Percentiles rank a stretch among this genome's conserved stretches.
Conservation (phyloP, 1,284 basidiomycete species). For the Trichosporon sp. region DNA sequence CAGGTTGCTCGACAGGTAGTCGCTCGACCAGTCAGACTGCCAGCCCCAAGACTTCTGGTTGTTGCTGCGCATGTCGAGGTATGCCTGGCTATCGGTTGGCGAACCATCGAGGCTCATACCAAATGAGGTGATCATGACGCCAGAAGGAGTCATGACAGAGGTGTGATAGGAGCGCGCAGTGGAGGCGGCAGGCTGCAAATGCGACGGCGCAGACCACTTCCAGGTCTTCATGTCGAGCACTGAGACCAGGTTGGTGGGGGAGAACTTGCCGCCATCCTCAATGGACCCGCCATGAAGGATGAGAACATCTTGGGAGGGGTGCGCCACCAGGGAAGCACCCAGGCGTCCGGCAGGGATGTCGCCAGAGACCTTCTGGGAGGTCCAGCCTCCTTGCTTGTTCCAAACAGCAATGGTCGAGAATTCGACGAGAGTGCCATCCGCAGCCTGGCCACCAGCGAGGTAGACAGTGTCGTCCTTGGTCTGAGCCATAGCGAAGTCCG, state of each 20-base stretch:
- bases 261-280: conserved; percentile 19
- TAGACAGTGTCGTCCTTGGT: conserved; percentile 31
- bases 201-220: conserved; percentile 41
- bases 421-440: conserved; percentile 34
- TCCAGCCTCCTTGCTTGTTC: conserved; percentile 37
- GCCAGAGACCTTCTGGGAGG: conserved; percentile 31
- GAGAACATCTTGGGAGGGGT: conserved; percentile 39
- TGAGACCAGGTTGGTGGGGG: conserved; percentile 30
- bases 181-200: conserved; percentile 37
- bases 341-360: conserved; percentile 39
- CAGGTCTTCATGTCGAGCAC: conserved; percentile 44
- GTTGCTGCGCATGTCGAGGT: conserved; percentile 45
- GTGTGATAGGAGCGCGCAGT: conserved; percentile 43
- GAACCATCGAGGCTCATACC: conserved; percentile 32
- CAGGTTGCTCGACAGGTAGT: conserved; percentile 31
- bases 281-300: conserved; percentile 42
- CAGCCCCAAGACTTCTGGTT: conserved; percentile 34
- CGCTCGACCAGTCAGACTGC: conserved; percentile 38
- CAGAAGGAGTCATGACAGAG: conserved; percentile 44
- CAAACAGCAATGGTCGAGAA: conserved; percentile 37
- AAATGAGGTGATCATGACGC: conserved; percentile 47
- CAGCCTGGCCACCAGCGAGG: conserved; percentile 40
- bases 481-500: conserved; percentile 43
- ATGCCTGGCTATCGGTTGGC: conserved; percentile 33
- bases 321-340: conserved; percentile 43